Conservation (phyloP, 2,329 filamentous ascomycete species). For the Sarocladium brachiariae region DNA sequence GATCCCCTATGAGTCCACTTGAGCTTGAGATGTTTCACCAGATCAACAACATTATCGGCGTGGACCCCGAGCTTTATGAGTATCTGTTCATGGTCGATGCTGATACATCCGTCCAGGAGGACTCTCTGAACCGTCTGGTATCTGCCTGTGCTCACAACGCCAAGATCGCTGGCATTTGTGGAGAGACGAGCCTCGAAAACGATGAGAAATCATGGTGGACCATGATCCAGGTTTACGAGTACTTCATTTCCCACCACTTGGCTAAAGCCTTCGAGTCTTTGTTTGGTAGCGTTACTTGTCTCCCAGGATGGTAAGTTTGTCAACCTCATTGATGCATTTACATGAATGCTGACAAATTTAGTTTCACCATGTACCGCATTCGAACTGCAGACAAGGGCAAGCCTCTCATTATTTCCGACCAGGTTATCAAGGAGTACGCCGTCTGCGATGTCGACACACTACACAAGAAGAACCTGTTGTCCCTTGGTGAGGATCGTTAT, state of each 20-base stretch:
- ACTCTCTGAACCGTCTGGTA: slow-evolving; percentile 86
- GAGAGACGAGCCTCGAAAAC: slow-evolving; percentile 93
- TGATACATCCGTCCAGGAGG: slow-evolving; percentile 88
- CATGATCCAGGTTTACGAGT: slow-evolving; percentile 99
- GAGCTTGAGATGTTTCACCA: slow-evolving; percentile 99
- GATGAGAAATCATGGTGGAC: slow-evolving; percentile 96
- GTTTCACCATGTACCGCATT: slow-evolving; percentile 98
- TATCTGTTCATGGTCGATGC: slow-evolving; percentile 97
- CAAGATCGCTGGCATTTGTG: slow-evolving; percentile 95
- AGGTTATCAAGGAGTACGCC: slow-evolving; percentile 79
- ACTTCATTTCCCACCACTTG: slow-evolving; percentile 97
- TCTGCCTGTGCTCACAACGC: slow-evolving; percentile 88
- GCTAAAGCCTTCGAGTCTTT: slow-evolving; percentile 96
- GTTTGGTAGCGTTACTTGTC: slow-evolving; percentile 96
- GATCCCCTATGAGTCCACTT: slow-evolving; percentile 87
- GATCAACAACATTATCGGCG: slow-evolving; percentile 98
- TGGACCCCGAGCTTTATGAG: slow-evolving; percentile 95
- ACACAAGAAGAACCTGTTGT: slow-evolving; percentile 92
- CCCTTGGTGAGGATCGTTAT: slow-evolving; percentile 94
- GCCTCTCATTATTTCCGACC: slow-evolving; percentile 87
- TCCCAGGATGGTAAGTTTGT: slow-evolving; percentile 86
- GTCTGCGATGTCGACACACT: slow-evolving; percentile 88
- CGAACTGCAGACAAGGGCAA: slow-evolving; percentile 90
- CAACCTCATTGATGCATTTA: background rate
- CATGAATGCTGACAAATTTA: slow-evolving; percentile 40